These are phyloP conservation scores for Panaeolus cyanescens DNA, from an alignment of 768 basidiomycete genomes.

Conservation along the genomic window DNA sequence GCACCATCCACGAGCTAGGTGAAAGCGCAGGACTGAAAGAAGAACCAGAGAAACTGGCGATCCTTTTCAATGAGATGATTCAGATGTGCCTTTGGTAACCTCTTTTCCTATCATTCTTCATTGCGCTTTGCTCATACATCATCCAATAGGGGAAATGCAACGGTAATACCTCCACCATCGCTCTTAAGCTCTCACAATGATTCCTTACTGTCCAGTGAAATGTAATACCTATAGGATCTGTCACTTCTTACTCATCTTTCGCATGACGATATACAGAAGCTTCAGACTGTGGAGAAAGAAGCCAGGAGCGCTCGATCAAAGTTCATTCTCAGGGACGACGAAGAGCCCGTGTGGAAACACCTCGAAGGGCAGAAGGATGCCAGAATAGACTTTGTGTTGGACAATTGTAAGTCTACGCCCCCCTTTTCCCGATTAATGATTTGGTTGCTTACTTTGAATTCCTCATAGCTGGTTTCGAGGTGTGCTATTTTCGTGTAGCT, in stretches of 20 bases:
- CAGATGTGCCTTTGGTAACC: conserved; percentile 86
- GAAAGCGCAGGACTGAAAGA: conserved; percentile 30
- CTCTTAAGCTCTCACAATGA: not conserved
- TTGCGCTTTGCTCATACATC: not conserved
- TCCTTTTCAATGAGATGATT: conserved; percentile 82
- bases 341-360: conserved; percentile 72
- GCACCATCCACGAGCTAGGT: conserved; percentile 69
- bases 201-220: too few species aligned
- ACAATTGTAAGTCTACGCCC: conserved; percentile 66
- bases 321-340: conserved; percentile 86
- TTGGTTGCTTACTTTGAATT: not conserved
- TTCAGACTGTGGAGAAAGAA: conserved; percentile 84
- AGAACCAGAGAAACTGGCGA: conserved; percentile 54
- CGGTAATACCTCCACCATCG: conserved; percentile 53
- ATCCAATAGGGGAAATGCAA: conserved; percentile 84
- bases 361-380: conserved; percentile 55
- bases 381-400: conserved; percentile 84
- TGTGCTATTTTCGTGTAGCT: conserved; percentile 25
- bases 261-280: conserved; percentile 75
- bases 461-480: conserved; percentile 85
- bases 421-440: not conserved
- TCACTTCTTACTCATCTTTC: conserved; percentile 88
- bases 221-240: conserved; percentile 83
- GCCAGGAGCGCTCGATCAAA: conserved; percentile 75
- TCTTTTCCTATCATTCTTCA: not conserved